A percentile compares a stretch with the other conserved stretches of the same genome.
Conservation (phyloP, 225 moss, liverwort and hornwort genomes). For the Pleurozium schreberi region DNA sequence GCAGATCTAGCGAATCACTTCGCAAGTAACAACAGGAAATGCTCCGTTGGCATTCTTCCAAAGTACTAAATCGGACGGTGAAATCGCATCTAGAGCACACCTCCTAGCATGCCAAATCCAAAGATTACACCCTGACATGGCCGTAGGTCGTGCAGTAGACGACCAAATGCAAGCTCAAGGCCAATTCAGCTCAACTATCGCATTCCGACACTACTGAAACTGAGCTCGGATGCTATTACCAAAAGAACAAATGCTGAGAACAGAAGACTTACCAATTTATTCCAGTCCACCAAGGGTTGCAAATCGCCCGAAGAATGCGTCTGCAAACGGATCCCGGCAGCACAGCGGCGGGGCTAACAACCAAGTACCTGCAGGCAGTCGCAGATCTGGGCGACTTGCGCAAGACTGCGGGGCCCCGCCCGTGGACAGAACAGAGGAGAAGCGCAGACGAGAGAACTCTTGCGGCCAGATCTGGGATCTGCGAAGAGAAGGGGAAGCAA, state of each 20-base stretch:
- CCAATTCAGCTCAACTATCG: neutral
- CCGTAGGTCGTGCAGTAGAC: neutral
- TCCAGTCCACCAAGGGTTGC: neutral
- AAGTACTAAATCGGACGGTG: neutral
- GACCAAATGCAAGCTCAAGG: neutral
- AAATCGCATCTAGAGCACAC: neutral
- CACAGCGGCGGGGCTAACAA: neutral
- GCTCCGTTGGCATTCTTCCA: neutral
- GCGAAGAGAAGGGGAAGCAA: neutral
- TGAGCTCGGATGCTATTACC: neutral
- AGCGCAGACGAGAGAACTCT: neutral
- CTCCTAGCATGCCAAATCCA: neutral
- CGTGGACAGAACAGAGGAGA: neutral
- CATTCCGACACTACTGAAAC: neutral
- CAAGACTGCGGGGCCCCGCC: neutral
- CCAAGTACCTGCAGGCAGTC: neutral
- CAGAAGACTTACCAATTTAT: neutral
- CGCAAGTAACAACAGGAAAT: neutral
- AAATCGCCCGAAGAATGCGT: neutral
- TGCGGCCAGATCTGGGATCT: neutral
- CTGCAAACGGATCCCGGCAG: neutral
- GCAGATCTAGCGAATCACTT: neutral
- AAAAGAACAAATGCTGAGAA: neutral
- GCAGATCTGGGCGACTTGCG: neutral
- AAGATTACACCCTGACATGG: neutral